Percentiles rank a stretch among this genome's conserved stretches.
Evolutionary conservation across 2,329 filamentous ascomycete genomes (phyloP).

Genomic region (Dichotomopilus funicola): DNA sequence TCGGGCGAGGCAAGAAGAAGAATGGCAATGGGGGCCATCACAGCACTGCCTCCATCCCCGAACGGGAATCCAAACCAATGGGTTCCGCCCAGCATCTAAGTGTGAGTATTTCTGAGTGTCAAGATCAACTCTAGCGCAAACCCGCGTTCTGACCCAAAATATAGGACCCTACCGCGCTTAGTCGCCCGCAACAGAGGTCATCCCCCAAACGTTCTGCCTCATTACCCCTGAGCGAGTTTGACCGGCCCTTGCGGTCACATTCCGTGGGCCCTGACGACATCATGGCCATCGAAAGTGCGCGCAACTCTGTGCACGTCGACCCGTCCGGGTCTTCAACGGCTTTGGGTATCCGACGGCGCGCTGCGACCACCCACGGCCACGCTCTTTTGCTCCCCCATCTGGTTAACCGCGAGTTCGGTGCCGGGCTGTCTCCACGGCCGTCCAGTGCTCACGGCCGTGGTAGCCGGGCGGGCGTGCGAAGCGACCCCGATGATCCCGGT

Average conservation of each 20-base stretch:
- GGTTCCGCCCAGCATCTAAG: conserved; percentile 39
- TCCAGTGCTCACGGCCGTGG: conserved; percentile 52
- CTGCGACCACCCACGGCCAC: conserved; percentile 37
- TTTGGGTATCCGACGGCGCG: conserved; percentile 25
- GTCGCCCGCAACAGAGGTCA: conserved; percentile 31
- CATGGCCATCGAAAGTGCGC: conserved; percentile 45
- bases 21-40: conserved; percentile 19
- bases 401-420: conserved; percentile 36
- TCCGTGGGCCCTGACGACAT: conserved; percentile 52
- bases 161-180: conserved; percentile 36
- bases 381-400: conserved; percentile 31
- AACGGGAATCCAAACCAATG: conserved; percentile 24
- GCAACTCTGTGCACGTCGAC: conserved; percentile 47
- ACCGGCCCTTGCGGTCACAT: conserved; percentile 55
- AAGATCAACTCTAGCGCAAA: neutral
- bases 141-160: conserved; percentile 1
- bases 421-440: conserved; percentile 54
- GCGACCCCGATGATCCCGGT: conserved; percentile 38
- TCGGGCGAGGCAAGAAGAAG: conserved; percentile 53
- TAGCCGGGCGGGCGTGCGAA: conserved; percentile 10
- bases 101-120: conserved; percentile 43
- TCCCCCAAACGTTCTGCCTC: conserved; percentile 49
- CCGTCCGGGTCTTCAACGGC: conserved; percentile 20
- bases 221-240: conserved; percentile 54
- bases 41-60: conserved; percentile 25